Base-by-base conservation (phyloP, 441 rosid species). In the Bocquillonia castaneifolia region DNA sequence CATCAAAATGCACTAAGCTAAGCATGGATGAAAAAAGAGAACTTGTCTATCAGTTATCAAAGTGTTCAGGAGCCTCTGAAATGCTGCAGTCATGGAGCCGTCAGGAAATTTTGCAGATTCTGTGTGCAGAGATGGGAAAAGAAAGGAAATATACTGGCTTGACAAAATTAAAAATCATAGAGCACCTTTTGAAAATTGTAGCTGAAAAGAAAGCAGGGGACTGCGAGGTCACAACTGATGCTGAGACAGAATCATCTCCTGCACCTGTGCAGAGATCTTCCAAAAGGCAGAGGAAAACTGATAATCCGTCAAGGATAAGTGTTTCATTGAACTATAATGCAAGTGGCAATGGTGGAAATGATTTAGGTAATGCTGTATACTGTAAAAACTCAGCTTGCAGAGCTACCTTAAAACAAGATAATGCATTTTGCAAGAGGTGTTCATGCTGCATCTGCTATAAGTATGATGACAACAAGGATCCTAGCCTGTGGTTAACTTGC, bases 141-240 rank as follows among this genome's bases (percentile, higher is more conserved):
- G 99, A 95, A 77, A 81, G 99, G 78, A 95, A 95, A 77, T 95
- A 92, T 64, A 95, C 97, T 2, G 99, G 99, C 69, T 84, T 95
- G 75, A 90, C 98, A 22, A 94, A 94, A 81, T 78, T 87, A 70
- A 94, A 90, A 88, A 92, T 94, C 68, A 94, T 94, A 20, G 97
- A 92, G 72, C 85, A 89, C 65, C 98, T 94, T 59, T 69, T 94
- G 74, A 94, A 85, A 81, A 74, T 90, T 69, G 84, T 94, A 6
- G 76, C 89, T 25, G 93, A 89, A 76, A 94, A 92, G 70, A 88
- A 79, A 66, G 74, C 89, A 15, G 89, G 79, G 37, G 86, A 84
- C 9, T 64, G 39, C 63, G 88, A 80, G 66, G 82, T 67, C 56
- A 71, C 74, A 37, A 68, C 72, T 7, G 89, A 82, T 63, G 72